Evolutionary conservation across 1,284 basidiomycete species (phyloP).

Genomic region (Rhodotorula sp.): DNA sequence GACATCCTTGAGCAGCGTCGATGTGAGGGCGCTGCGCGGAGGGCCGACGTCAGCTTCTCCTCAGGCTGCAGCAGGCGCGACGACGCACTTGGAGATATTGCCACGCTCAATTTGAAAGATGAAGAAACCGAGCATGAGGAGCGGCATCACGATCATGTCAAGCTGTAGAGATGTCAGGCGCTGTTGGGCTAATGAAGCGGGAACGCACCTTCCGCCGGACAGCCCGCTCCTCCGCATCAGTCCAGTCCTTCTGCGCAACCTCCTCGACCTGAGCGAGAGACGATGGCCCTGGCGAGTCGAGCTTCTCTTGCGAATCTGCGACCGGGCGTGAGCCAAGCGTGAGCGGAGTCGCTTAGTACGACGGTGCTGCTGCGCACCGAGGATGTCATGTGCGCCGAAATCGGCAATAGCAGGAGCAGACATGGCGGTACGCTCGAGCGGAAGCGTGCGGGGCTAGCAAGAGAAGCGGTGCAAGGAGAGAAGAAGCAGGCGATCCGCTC

Average conservation of each 20-base stretch:
- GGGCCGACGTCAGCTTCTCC: too few species aligned
- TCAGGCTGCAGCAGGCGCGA: too few species aligned
- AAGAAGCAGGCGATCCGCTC: too few species aligned
- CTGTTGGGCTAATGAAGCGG: too few species aligned
- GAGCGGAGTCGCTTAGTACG: neutral
- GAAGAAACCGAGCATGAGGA: constrained; percentile 50
- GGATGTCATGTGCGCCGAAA: neutral
- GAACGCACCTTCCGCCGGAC: constrained; percentile 5
- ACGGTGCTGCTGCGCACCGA: neutral
- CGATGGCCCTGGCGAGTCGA: neutral
- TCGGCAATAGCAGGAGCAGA: constrained; percentile 2
- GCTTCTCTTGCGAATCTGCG: neutral
- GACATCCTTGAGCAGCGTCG: constrained; percentile 40
- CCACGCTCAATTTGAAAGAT: constrained; percentile 20
- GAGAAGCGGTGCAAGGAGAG: neutral
- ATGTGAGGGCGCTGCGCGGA: constrained; percentile 43
- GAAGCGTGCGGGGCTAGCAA: too few species aligned
- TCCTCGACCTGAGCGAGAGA: neutral
- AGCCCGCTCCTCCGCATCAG: neutral
- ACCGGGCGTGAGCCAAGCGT: neutral
- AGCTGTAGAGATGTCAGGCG: constrained; percentile 14
- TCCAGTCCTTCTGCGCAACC: constrained; percentile 1
- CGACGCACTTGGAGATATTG: too few species aligned
- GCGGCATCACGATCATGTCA: constrained; percentile 45
- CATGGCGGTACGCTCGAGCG: neutral